A percentile compares a stretch with the other conserved stretches of the same genome.
phyloP scores from a whole-genome alignment of 306 rosid species.

The Rubus parviflorus region DNA sequence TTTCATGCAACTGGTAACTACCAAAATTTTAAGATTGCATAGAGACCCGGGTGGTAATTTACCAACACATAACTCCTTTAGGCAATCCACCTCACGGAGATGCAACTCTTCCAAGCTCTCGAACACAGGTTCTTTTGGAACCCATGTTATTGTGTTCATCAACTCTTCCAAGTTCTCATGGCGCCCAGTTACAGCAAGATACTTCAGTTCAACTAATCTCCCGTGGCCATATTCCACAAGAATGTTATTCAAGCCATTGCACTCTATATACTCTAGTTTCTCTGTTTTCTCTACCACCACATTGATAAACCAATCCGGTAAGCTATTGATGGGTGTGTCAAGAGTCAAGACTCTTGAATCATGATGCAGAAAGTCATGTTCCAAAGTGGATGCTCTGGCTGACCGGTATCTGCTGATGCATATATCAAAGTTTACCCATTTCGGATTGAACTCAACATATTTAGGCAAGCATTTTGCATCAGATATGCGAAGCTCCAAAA shows the following conservation, averaged over 20 bases:
- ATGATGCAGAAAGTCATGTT: no score
- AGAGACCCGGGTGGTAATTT: neutral
- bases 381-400: no score
- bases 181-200: neutral
- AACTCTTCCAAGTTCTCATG: neutral
- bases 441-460: no score
- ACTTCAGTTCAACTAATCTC: neutral
- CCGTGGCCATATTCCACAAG: neutral
- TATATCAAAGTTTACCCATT: neutral
- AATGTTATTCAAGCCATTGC: neutral
- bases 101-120: constrained; percentile 4
- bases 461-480: no score
- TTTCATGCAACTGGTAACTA: no score
- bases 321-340: neutral
- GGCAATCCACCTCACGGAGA: neutral
- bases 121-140: neutral
- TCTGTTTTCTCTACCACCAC: neutral
- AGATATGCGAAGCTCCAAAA: no score
- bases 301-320: neutral
- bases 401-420: neutral
- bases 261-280: neutral
- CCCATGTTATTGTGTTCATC: neutral
- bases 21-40: neutral
- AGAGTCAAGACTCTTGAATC: neutral
- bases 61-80: neutral